Conservation (phyloP, 1,284 basidiomycete genomes). For the Phlebopus sp. region DNA sequence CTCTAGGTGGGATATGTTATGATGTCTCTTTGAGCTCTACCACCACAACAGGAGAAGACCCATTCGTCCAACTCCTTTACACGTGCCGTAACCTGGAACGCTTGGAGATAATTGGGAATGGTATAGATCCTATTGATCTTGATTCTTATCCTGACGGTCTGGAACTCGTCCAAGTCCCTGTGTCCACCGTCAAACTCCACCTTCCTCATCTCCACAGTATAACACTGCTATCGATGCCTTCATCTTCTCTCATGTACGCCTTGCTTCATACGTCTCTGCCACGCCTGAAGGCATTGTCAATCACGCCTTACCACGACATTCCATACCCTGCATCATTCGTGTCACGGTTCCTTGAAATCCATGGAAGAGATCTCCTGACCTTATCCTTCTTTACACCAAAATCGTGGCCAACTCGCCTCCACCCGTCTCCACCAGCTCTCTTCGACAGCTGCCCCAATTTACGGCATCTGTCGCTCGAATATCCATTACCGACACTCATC, state of each 20-base stretch:
- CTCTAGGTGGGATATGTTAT: conserved; percentile 63
- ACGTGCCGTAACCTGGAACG: conserved; percentile 60
- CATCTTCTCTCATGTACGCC: conserved; percentile 59
- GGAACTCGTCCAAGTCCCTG: conserved; percentile 21
- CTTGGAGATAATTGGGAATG: conserved; percentile 62
- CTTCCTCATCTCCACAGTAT: conserved; percentile 64
- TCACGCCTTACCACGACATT: conserved; percentile 71
- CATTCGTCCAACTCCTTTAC: conserved; percentile 55
- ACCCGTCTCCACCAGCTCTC: conserved; percentile 55
- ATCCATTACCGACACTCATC: conserved; percentile 52
- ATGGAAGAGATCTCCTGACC: conserved; percentile 60
- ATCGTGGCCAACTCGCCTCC: conserved; percentile 64
- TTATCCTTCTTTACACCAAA: conserved; percentile 69
- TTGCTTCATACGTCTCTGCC: conserved; percentile 65
- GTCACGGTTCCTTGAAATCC: conserved; percentile 58
- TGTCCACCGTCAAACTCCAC: conserved; percentile 35
- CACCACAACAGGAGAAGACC: conserved; percentile 40
- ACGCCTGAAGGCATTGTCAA: conserved; percentile 59
- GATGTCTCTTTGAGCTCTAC: conserved; percentile 33
- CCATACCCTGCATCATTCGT: conserved; percentile 56
- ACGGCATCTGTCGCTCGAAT: conserved; percentile 65
- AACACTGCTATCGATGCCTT: conserved; percentile 64
- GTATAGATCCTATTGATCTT: conserved; percentile 48
- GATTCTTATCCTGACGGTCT: conserved; percentile 32
- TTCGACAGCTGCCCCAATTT: conserved; percentile 57